Evolutionary conservation across 108 stramenopile species (phyloP).

Genomic region (Pseudonitzschia delicatissima): DNA sequence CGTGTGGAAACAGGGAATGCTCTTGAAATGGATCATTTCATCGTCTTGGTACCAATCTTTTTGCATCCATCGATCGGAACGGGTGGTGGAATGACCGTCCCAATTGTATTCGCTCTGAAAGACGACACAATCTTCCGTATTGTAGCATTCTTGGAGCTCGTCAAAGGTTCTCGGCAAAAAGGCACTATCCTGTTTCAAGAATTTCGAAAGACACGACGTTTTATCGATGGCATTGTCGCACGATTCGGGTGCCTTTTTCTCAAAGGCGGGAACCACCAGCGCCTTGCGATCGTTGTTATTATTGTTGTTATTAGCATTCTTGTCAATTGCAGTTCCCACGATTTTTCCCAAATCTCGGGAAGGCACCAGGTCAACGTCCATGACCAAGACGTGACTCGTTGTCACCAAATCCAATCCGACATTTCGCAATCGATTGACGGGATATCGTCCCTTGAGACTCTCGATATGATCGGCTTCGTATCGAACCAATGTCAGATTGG

Average conservation of each 20-base stretch:
- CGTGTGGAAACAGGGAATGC: conserved; percentile 72
- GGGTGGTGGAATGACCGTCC: conserved; percentile 81
- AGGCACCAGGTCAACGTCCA: conserved; percentile 91
- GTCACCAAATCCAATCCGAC: conserved; percentile 71
- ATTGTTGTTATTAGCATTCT: not conserved
- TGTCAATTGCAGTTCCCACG: conserved; percentile 17
- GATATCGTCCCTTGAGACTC: conserved; percentile 48
- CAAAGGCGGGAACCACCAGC: conserved; percentile 87
- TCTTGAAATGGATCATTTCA: conserved; percentile 23
- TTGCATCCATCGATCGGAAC: conserved; percentile 65
- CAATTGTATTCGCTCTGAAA: conserved; percentile 75
- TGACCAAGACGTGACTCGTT: conserved; percentile 85
- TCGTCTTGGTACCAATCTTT: conserved; percentile 55
- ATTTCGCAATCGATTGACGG: conserved; percentile 90
- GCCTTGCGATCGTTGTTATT: conserved; percentile 24
- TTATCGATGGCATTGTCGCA: conserved; percentile 38
- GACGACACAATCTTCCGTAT: conserved; percentile 52
- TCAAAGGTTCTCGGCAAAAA: conserved; percentile 68
- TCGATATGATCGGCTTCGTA: conserved; percentile 36
- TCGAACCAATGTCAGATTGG: conserved; percentile 50
- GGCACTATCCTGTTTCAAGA: conserved; percentile 41
- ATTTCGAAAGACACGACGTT: conserved; percentile 25
- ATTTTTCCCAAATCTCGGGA: conserved; percentile 48
- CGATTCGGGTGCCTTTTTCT: conserved; percentile 42
- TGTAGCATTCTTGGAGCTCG: conserved; percentile 61